These are phyloP conservation scores for Penicillium sp. DNA, from an alignment of 2,329 filamentous ascomycete genomes.

Conservation along the genomic window DNA sequence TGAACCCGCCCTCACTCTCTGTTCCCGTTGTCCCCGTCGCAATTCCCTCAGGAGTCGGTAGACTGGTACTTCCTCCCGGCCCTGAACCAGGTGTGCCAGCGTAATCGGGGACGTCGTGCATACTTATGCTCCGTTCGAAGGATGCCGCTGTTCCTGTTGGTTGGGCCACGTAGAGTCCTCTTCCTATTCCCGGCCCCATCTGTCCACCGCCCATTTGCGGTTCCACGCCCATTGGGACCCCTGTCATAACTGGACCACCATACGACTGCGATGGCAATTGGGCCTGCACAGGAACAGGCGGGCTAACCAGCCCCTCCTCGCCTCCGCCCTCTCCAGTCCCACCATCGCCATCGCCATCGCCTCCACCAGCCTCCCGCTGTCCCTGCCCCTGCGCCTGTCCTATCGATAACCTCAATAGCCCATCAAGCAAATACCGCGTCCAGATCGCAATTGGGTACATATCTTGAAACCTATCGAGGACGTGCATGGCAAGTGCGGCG, in stretches of 20 bases:
- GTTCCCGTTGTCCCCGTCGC: not conserved
- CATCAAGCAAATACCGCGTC: conserved; percentile 1
- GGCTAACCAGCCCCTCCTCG: not conserved
- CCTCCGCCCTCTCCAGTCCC: not conserved
- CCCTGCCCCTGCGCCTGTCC: not conserved
- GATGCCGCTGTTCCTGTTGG: not conserved
- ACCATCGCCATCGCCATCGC: too few species aligned
- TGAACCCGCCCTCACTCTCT: not conserved
- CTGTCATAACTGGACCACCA: not conserved
- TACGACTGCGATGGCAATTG: not conserved
- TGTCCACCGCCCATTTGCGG: not conserved
- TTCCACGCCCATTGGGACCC: not conserved
- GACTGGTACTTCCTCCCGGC: not conserved
- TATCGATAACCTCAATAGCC: not conserved
- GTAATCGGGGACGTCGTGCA: not conserved
- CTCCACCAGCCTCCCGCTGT: not conserved
- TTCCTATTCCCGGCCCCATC: not conserved
- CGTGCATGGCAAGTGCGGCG: not conserved
- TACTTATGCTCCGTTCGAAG: not conserved
- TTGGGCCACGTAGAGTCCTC: not conserved
- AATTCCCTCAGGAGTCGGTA: not conserved
- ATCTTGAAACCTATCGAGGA: conserved; percentile 3
- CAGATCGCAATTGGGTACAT: conserved; percentile 1
- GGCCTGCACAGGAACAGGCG: not conserved
- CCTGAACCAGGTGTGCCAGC: not conserved